phyloP scores from a whole-genome alignment of 73 alveolate species.

The Symbiodinium natans region DNA sequence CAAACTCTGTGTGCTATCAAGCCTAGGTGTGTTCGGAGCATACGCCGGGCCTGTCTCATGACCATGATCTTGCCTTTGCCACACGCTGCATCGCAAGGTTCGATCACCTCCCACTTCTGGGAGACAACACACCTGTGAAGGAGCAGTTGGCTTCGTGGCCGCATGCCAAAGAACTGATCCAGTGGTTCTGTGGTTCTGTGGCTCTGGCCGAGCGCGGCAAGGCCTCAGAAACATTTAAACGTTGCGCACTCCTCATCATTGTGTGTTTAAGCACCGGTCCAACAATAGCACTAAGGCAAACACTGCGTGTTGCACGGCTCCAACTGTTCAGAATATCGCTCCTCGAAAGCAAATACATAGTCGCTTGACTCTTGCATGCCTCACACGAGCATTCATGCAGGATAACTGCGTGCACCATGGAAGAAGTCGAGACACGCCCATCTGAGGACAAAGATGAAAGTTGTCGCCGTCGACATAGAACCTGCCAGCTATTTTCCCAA shows the following conservation, averaged over 20 bases:
- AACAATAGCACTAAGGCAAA: not conserved
- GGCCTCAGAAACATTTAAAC: not conserved
- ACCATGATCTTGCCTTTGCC: slow-evolving; percentile 82
- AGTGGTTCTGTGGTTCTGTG: not conserved
- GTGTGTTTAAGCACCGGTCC: not conserved
- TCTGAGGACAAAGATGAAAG: slow-evolving; percentile 76
- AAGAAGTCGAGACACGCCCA: slow-evolving; percentile 33
- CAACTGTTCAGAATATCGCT: slow-evolving; percentile 46
- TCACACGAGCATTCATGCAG: not conserved
- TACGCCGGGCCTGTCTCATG: slow-evolving; percentile 38
- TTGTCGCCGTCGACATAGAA: slow-evolving; percentile 68
- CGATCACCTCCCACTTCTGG: slow-evolving; percentile 38
- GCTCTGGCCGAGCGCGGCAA: slow-evolving; percentile 24
- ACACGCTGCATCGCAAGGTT: slow-evolving; percentile 85
- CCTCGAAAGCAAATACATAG: no score
- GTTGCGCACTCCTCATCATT: not conserved
- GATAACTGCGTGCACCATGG: not conserved
- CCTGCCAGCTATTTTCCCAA: not conserved
- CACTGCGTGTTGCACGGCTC: slow-evolving; percentile 68
- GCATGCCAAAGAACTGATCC: not conserved
- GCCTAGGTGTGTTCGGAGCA: no score
- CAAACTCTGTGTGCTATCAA: no score
- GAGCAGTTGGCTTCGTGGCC: not conserved
- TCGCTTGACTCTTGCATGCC: no score
- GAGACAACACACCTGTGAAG: slow-evolving; percentile 38